Conservation (phyloP, 768 basidiomycete genomes). For the Ramaria rubella region DNA sequence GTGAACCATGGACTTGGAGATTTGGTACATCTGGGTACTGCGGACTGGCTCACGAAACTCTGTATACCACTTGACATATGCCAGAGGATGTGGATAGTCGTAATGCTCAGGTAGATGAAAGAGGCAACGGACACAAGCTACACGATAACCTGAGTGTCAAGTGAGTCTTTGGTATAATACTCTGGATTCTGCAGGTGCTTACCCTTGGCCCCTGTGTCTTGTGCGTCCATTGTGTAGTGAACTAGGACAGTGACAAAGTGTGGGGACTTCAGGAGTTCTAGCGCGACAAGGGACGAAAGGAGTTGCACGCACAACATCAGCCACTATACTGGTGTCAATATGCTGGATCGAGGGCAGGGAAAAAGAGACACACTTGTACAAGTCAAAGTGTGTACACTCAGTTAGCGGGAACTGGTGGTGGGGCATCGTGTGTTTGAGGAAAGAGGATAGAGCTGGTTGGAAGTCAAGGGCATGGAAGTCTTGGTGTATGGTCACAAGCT, state of each 20-base stretch:
- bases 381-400: not conserved
- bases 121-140: not conserved
- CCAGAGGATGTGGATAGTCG: constrained; percentile 11
- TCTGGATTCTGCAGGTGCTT: not conserved
- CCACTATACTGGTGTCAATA: not conserved
- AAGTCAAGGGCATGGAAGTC: not conserved
- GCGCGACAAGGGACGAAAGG: not conserved
- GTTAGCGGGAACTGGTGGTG: not conserved
- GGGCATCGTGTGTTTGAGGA: not conserved
- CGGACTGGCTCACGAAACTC: not conserved
- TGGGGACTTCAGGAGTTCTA: not conserved
- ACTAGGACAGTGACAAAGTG: constrained; percentile 14
- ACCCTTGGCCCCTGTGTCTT: not conserved
- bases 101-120: not conserved
- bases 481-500: not conserved
- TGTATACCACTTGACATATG: constrained; percentile 15
- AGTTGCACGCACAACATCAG: not conserved
- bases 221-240: not conserved
- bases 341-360: not conserved
- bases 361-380: not conserved
- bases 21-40: constrained; percentile 16
- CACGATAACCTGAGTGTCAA: not conserved
- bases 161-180: not conserved
- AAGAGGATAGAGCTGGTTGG: not conserved
- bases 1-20: constrained; percentile 11